Evolutionary conservation across 129 eudicot genomes (phyloP), one percentile per base, ranked within the genome.

Genomic region (Flaveria ramosissima): DNA sequence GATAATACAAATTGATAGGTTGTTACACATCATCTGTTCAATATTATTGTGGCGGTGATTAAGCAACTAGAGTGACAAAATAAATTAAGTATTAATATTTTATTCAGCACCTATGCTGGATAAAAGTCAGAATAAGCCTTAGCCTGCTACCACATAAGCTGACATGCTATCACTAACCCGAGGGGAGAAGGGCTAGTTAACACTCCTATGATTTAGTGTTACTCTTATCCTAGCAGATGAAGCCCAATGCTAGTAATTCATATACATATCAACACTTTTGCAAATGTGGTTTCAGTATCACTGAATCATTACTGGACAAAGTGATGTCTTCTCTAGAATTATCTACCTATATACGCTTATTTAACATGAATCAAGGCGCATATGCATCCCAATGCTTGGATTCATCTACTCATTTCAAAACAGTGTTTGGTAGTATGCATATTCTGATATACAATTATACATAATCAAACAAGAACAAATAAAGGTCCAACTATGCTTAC

Each of bases 1-100:
- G 92, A 75, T 36, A 61, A 57, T 48, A 85, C 6, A 67, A 59
- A 75, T 75, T 62, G 50, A 71, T 64, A 74, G 45, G 75, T 51
- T 72, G 77, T 13, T 60, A 48, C 53, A 43, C 46, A 56, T 48
- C 9, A 17, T 23, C 24, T 55, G 60, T 57, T 9, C 53, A 43
- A 36, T 13, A 52, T 1, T 12, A 20, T 15, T 69, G 32, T 23
- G 16, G 20, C 20, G 7, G 13, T 46, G 17, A 47, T 76, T 46
- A 76, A 64, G 68, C 68, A 57, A 73, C 7, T 0, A 20, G 20
- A 56, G 20, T 41, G 42, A 59, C 27, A 73, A 5, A 48, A 73
- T 7, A 56, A 36, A 21, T 13, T 53, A 26, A 52, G 36, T 3
- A 30, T 27, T 5, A 0, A 16, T 26, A 27, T 14, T 7, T 71